Percentiles rank a stretch among this genome's conserved stretches.
These are phyloP conservation scores for Fusarium austroafricanum DNA, from an alignment of 2,329 filamentous ascomycete genomes.

Conservation along the genomic window DNA sequence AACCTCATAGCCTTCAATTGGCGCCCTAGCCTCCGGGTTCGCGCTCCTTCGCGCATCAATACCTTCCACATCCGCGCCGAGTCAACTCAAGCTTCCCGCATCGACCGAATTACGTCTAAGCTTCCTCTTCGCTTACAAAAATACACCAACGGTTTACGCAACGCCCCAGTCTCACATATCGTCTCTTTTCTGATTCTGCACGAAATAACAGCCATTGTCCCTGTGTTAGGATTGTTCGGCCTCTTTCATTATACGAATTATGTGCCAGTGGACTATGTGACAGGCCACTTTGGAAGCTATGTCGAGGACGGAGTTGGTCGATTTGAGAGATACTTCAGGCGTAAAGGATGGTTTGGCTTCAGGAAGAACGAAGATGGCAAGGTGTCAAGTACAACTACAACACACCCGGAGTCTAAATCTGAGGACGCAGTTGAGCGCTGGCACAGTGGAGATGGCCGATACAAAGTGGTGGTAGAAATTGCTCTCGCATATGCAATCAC, in stretches of 20 bases:
- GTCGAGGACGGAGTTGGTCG: constrained; percentile 73
- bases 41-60: constrained; percentile 12
- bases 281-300: constrained; percentile 61
- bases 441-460: constrained; percentile 57
- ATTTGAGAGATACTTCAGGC: constrained; percentile 81
- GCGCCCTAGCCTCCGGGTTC: constrained; percentile 32
- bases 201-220: constrained; percentile 88
- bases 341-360: constrained; percentile 84
- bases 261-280: constrained; percentile 70
- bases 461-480: constrained; percentile 73
- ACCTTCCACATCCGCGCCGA: constrained; percentile 30
- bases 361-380: constrained; percentile 49
- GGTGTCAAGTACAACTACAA: not conserved
- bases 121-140: constrained; percentile 75
- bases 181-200: constrained; percentile 90
- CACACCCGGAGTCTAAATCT: constrained; percentile 26
- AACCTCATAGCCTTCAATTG: constrained; percentile 38
- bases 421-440: constrained; percentile 52
- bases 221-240: constrained; percentile 78
- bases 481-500: constrained; percentile 92
- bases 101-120: constrained; percentile 61
- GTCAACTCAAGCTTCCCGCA: constrained; percentile 52
- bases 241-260: constrained; percentile 84
- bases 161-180: constrained; percentile 84
- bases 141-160: constrained; percentile 76